Evolutionary conservation across 768 basidiomycete species (phyloP).

Genomic region (Coprinopsis cinerea): DNA sequence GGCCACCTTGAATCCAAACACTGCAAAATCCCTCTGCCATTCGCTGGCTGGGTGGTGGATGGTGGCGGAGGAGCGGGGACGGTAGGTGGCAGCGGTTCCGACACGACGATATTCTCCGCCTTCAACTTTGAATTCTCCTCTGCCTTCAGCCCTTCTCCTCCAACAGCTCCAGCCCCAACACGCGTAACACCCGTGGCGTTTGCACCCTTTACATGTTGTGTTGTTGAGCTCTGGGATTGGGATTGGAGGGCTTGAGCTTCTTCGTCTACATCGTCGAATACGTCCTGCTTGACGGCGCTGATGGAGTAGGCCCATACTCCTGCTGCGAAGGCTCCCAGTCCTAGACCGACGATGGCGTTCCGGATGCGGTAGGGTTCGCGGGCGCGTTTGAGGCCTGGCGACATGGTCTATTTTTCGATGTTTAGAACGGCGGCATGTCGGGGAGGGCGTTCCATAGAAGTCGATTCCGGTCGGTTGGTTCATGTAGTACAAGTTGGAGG

Average conservation of each 20-base stretch:
- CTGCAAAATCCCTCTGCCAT: slow-evolving; percentile 38
- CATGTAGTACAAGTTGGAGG: too few relatives aligned
- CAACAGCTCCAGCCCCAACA: too few relatives aligned
- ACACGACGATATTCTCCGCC: slow-evolving; percentile 5
- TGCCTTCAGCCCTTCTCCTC: too few relatives aligned
- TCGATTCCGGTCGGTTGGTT: too few relatives aligned
- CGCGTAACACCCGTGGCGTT: too few relatives aligned
- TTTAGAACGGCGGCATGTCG: neutral
- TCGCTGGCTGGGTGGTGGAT: slow-evolving; percentile 10
- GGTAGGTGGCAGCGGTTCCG: slow-evolving; percentile 1
- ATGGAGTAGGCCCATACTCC: slow-evolving; percentile 93
- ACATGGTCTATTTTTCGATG: slow-evolving; percentile 56
- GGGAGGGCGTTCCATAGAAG: too few relatives aligned
- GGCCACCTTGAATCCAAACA: slow-evolving; percentile 42
- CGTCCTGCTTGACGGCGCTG: slow-evolving; percentile 88
- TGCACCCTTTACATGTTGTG: too few relatives aligned
- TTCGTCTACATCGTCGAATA: slow-evolving; percentile 82
- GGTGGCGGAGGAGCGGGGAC: neutral
- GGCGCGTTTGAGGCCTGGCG: slow-evolving; percentile 81
- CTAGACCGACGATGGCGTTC: slow-evolving; percentile 74
- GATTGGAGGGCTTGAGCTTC: slow-evolving; percentile 66
- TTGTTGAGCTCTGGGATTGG: too few relatives aligned
- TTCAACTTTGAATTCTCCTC: neutral
- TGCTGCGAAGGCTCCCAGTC: slow-evolving; percentile 66
- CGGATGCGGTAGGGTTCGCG: slow-evolving; percentile 74